Evolutionary conservation across 306 rosid species (phyloP).

Genomic region (Arachis hypogaea): DNA sequence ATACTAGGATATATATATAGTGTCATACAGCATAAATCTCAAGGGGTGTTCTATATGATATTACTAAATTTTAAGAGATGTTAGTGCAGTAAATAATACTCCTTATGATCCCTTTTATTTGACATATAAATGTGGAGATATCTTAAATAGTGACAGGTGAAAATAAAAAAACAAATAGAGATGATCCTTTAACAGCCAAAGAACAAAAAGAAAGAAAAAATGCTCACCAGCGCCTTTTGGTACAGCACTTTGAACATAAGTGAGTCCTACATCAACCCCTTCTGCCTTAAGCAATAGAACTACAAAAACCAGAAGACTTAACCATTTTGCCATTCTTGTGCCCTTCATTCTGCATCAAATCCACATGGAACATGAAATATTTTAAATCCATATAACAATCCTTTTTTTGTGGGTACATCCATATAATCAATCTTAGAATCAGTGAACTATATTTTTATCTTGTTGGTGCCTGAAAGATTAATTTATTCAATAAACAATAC

Average conservation of each 20-base stretch:
- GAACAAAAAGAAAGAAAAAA: background rate
- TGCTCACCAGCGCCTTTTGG: slow-evolving; percentile 92
- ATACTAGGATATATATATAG: too few relatives aligned
- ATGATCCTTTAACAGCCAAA: background rate
- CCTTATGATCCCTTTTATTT: too few relatives aligned
- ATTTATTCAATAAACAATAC: background rate
- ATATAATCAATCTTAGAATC: slow-evolving; percentile 1
- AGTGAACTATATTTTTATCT: background rate
- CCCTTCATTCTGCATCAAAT: slow-evolving; percentile 57
- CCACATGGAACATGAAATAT: background rate
- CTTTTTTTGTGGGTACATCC: background rate
- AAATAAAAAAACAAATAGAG: background rate
- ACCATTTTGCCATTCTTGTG: slow-evolving; percentile 48
- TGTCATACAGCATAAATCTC: too few relatives aligned
- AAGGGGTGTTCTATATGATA: too few relatives aligned
- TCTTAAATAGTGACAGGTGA: too few relatives aligned
- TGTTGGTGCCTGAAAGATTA: background rate
- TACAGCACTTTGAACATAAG: slow-evolving; percentile 70
- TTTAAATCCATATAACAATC: too few relatives aligned
- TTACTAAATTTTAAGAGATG: too few relatives aligned
- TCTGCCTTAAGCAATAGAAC: slow-evolving; percentile 55
- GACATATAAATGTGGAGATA: too few relatives aligned
- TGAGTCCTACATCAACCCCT: slow-evolving; percentile 68
- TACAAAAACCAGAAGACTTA: slow-evolving; percentile 46
- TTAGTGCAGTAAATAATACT: too few relatives aligned